phyloP scores from a whole-genome alignment of 192 early-diverging fungal species.

The Obelidium mucronatum region DNA sequence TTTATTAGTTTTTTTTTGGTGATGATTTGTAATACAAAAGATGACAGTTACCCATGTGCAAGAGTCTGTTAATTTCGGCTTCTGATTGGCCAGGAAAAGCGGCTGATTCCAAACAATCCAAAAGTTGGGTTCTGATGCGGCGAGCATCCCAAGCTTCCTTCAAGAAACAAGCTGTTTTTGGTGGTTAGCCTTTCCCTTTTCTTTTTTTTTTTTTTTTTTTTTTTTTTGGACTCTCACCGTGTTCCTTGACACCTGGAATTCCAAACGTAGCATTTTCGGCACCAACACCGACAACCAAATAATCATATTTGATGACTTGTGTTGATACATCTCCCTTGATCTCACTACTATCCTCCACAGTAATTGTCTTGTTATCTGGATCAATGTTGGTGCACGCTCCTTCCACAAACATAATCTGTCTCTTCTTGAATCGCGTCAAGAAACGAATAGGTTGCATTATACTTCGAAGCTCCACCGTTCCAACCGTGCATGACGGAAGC shows the following conservation, averaged over 20 bases:
- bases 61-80: conserved; percentile 72
- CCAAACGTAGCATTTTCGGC: conserved; percentile 84
- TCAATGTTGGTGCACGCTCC: conserved; percentile 92
- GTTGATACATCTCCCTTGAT: conserved; percentile 64
- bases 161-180: conserved; percentile 69
- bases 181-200: not conserved
- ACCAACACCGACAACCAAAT: conserved; percentile 78
- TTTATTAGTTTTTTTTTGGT: no score
- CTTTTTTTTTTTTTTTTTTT: no score
- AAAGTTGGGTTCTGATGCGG: conserved; percentile 76
- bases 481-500: conserved; percentile 74
- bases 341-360: conserved; percentile 77
- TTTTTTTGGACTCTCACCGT: conserved; percentile 33
- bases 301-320: conserved; percentile 75
- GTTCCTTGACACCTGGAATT: conserved; percentile 77
- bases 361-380: conserved; percentile 77
- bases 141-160: conserved; percentile 80
- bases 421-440: conserved; percentile 85
- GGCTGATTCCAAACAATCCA: conserved; percentile 74
- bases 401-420: conserved; percentile 87
- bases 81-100: conserved; percentile 77
- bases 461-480: conserved; percentile 84
- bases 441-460: conserved; percentile 89
- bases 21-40: conserved; percentile 67
- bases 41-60: conserved; percentile 86